phyloP scores from a whole-genome alignment of 306 rosid species.

The Corylus americana region DNA sequence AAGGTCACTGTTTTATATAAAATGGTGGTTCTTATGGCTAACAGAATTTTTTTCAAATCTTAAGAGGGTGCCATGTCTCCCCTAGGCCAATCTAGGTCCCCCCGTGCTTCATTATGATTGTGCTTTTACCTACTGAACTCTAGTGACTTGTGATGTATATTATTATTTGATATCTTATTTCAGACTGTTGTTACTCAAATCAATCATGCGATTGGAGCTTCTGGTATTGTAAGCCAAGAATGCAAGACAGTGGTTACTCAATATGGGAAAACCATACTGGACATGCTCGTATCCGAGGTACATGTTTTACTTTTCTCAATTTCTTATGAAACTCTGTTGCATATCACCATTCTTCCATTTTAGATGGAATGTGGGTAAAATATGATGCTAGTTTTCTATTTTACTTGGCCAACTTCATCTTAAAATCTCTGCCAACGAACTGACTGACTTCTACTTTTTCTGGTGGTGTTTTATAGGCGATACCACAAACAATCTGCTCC shows the following conservation, averaged over 20 bases:
- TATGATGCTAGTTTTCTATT: neutral
- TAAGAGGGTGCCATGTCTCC: neutral
- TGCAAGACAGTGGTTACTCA: conserved; percentile 36
- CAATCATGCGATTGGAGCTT: conserved; percentile 46
- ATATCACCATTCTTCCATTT: neutral
- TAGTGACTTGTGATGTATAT: neutral
- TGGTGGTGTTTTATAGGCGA: conserved; percentile 28
- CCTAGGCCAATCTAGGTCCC: neutral
- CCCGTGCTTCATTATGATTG: neutral
- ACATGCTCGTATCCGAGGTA: conserved; percentile 32
- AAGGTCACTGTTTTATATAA: neutral
- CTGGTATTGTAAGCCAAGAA: conserved; percentile 38
- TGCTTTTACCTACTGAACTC: neutral
- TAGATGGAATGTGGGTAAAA: neutral
- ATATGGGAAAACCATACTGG: conserved; percentile 41
- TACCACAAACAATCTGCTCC: conserved; percentile 39
- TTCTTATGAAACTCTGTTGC: neutral
- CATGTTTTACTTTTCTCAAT: neutral
- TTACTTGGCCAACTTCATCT: neutral
- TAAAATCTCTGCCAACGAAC: neutral
- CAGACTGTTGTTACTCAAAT: conserved; percentile 38
- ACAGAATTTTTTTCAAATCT: neutral
- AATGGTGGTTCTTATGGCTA: neutral
- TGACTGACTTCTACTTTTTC: conserved; percentile 1
- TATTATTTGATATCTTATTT: neutral